Evolutionary conservation across 2,329 filamentous ascomycete genomes (phyloP), one percentile per base, ranked within the genome.

Genomic region (Trichophyton schoenleinii): DNA sequence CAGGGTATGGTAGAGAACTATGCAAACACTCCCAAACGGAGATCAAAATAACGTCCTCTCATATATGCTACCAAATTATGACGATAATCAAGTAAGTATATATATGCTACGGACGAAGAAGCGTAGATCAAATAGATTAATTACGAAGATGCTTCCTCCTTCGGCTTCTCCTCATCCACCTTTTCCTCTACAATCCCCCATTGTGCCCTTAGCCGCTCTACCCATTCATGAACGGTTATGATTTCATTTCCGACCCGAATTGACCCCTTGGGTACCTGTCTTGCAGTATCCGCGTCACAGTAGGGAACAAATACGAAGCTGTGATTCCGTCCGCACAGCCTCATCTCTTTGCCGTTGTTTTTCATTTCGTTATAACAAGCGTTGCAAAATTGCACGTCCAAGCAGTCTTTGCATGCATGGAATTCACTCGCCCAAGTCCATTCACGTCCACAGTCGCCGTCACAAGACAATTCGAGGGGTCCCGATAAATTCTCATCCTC

Each of bases 401-500:
- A 66, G 57, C 69, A 72, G 58, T 71, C 68, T 60, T 63, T 66
- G 63, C 70, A 71, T 58, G 65, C 66, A 60, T 68, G 68, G 58
- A 71, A 65, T 25, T 70, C 66, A 38, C 68, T 64, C 8, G 69
- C 67, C n/a, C 63, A 64, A 13, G 58, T 57, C 68, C 66, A 71
- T 13, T 31, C 53, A 42, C 22, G 55, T 9, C 60, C 46, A 38
- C 66, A 67, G 18, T 9, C 9, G 4, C 64, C 64, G 46, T 65
- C 63, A n/a, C 66, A 67, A 15, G 22, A 13, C 41, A 62, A 38
- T 18, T 15, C 13, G 8, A 65, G 31, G 8, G 53, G 36, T 3
- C 65, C 65, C 18, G 53, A 18, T 57, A 25, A n/a, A 4, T 31
- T 15, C 11, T 53, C 49, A 3, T 53, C 28, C 13, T n/a, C 49